Evolutionary conservation across 495 filamentous ascomycete genomes (phyloP), one percentile per base, ranked within the genome.

Genomic region (Bacidia rubella): DNA sequence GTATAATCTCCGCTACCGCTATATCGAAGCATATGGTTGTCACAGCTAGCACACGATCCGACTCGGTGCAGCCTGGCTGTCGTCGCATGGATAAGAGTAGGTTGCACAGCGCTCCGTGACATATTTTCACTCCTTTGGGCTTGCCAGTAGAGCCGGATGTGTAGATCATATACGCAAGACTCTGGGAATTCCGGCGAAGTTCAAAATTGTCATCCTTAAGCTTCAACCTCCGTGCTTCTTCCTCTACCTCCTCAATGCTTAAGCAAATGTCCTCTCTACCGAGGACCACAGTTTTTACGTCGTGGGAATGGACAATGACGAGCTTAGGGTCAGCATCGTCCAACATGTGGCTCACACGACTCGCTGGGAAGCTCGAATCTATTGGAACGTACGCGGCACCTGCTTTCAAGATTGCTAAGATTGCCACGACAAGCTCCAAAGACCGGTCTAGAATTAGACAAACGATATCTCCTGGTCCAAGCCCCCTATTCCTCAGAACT

Each of bases 81-180:
- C 66, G 60, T 10, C 63, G 65, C 55, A 73, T 74, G 0, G 66
- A 67, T 57, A 66, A 62, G 17, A 65, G 66, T 48, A 72, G 74
- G 52, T 71, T 75, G 50, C 67, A 69, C 49, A 72, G 66, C 12
- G 74, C 69, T 20, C 61, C 54, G 43, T 76, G 73, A 39, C 74
- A 68, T 10, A 73, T 65, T 15, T 74, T 62, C 4, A 75, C 72
- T 0, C 72, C 73, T 55, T 76, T 76, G 0, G 81, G 77, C 4
- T 68, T 70, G 1, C 81, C 80, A 0, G 80, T 83, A 9, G 70
- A 75, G 0, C 81, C 81, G 23, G 72, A 75, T 0, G 73, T 75
- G 59, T 93, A 95, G 80, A 95, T 86, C 41, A 95, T 78, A 66
- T 94, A 95, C 15, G 88, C 89, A 5, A 35, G 29, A 15, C 15